Conservation (phyloP, 495 filamentous ascomycete genomes). For the Amorphotheca resinae region DNA sequence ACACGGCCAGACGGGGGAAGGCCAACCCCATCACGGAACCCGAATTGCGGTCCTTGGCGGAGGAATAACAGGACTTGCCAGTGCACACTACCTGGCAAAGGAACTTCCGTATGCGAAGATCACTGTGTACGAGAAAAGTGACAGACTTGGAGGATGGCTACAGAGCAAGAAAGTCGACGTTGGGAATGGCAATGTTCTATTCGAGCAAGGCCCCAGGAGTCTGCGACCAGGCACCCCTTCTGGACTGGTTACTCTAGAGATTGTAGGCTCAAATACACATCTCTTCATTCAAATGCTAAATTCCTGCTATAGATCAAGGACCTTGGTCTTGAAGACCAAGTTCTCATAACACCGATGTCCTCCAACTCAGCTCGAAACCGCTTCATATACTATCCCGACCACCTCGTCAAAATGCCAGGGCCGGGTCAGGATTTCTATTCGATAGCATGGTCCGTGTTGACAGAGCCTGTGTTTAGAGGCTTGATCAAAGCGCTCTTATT, state of each 20-base stretch:
- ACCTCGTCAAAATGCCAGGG: constrained; percentile 58
- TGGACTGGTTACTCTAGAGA: constrained; percentile 36
- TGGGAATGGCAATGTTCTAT: constrained; percentile 41
- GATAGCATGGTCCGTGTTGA: constrained; percentile 26
- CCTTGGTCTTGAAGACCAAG: constrained; percentile 46
- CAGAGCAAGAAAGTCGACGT: constrained; percentile 53
- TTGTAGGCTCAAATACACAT: constrained; percentile 32
- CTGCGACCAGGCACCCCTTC: constrained; percentile 41
- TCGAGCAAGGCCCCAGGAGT: constrained; percentile 80
- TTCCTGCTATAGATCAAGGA: constrained; percentile 41
- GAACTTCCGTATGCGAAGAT: constrained; percentile 44
- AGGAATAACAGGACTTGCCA: constrained; percentile 80
- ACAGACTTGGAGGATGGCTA: constrained; percentile 74
- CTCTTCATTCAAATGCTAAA: constrained; percentile 3
- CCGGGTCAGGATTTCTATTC: constrained; percentile 22
- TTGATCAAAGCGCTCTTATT: constrained; percentile 29
- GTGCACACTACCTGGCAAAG: constrained; percentile 59
- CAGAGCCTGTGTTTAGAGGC: constrained; percentile 53
- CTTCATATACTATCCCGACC: constrained; percentile 90
- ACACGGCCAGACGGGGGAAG: no score
- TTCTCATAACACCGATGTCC: constrained; percentile 41
- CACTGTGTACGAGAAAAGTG: constrained; percentile 64
- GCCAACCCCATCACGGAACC: not conserved
- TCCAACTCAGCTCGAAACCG: constrained; percentile 45
- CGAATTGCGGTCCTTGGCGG: constrained; percentile 66